Base-by-base conservation (phyloP, 345 rosid genomes). In the Gossypium bickii region DNA sequence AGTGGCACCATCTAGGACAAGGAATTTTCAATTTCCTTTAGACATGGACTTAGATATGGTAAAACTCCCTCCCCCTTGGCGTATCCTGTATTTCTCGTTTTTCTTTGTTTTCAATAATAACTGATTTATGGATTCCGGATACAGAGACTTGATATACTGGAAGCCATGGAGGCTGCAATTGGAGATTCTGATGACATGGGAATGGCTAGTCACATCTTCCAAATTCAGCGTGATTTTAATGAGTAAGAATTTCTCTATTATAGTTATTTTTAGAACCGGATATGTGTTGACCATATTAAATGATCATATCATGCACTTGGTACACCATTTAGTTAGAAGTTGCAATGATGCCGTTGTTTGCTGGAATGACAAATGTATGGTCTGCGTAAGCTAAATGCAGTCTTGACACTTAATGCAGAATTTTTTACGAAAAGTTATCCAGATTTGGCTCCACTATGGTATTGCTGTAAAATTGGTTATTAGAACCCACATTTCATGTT, bases 71-170 rank as follows among this genome's bases (percentile, higher is more conserved):
- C 62, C 34, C 4, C 12, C 1, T 24, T 24, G 41, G 41, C 1
- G 4, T 5, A 3, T 16, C 5, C 1, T 16, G 9, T 90, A 12
- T 43, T 70, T 5, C 18, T 9, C 38, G 51, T 29, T 76, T 63
- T 68, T 66, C 41, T 45, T 22, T 66, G 57, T 48, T 53, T 56
- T 44, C 3, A 7, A 52, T 16, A n/a, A 60, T n/a, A 59, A 47
- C 72, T 78, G 74, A 78, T 67, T 45, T 53, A 64, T 74, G 59
- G 48, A 55, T 72, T 76, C 18, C 22, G 67, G 64, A 75, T 80
- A 65, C 89, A 94, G 97, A 88, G 98, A 79, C 78, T 94, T 63
- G 86, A 92, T 75, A 83, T 94, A 69, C 80, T 94, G 83, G 95
- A 92, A 87, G 87, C 87, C 74, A 59, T 92, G 78, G 97, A 91